A percentile compares a stretch with the other conserved stretches of the same genome.
Evolutionary conservation across 2,329 filamentous ascomycete species (phyloP).

Genomic region (Aspergillus sp.): DNA sequence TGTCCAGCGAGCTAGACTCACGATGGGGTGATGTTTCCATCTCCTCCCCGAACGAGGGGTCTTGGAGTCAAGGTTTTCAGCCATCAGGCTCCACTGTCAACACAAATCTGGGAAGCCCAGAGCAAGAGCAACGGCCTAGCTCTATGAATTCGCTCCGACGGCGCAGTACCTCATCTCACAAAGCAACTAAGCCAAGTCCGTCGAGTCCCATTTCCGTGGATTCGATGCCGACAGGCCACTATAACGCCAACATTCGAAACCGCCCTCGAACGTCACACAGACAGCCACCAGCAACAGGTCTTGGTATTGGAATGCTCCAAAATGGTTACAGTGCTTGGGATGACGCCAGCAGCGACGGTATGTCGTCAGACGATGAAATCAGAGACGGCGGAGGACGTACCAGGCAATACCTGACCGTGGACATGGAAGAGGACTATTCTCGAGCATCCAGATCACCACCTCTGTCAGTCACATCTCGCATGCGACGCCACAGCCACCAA

Average conservation of each 20-base stretch:
- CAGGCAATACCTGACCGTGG: constrained; percentile 12
- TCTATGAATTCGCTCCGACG: constrained; percentile 7
- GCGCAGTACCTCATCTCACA: constrained; percentile 3
- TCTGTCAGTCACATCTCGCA: constrained; percentile 31
- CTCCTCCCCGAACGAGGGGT: constrained; percentile 34
- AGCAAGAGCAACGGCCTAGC: constrained; percentile 10
- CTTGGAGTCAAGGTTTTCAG: constrained; percentile 37
- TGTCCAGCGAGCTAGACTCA: constrained; percentile 31
- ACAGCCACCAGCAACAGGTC: constrained; percentile 3
- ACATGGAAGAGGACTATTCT: neutral
- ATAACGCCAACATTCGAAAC: constrained; percentile 22
- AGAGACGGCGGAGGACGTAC: constrained; percentile 6
- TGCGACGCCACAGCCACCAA: constrained; percentile 29
- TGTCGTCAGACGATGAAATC: neutral
- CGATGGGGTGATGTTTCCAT: constrained; percentile 37
- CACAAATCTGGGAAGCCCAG: constrained; percentile 6
- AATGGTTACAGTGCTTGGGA: neutral
- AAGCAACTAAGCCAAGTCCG: neutral
- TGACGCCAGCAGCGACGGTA: neutral
- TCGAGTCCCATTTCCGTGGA: constrained; percentile 6
- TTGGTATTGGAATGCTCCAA: constrained; percentile 8
- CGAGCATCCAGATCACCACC: constrained; percentile 28
- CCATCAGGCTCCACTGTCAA: constrained; percentile 9
- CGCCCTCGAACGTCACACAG: constrained; percentile 10
- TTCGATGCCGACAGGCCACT: constrained; percentile 25